A percentile compares a stretch with the other conserved stretches of the same genome.
These are phyloP conservation scores for Psilocybe cyanescens DNA, from an alignment of 768 basidiomycete genomes.

Conservation along the genomic window DNA sequence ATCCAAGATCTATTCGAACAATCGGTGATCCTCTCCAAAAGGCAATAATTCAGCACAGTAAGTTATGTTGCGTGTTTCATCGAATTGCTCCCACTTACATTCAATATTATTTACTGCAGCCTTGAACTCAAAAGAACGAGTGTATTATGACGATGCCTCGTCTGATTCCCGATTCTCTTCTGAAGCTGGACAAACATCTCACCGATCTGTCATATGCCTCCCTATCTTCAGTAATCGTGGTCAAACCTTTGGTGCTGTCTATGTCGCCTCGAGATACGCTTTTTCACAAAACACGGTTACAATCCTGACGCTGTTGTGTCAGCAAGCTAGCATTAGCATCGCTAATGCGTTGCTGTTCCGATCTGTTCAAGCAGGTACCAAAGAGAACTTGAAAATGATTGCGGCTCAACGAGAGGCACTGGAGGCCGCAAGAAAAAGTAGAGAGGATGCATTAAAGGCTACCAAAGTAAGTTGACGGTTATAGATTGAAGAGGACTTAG, in stretches of 20 bases:
- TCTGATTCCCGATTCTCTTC: slow-evolving; percentile 70
- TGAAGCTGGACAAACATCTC: slow-evolving; percentile 62
- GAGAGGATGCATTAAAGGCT: slow-evolving; percentile 75
- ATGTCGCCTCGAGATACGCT: slow-evolving; percentile 65
- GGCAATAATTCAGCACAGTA: slow-evolving; percentile 70
- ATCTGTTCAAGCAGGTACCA: slow-evolving; percentile 73
- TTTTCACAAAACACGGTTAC: slow-evolving; percentile 66
- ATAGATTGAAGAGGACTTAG: background rate
- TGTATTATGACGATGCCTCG: slow-evolving; percentile 64
- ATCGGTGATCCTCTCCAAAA: slow-evolving; percentile 66
- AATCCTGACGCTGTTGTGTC: slow-evolving; percentile 65
- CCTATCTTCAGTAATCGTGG: slow-evolving; percentile 78
- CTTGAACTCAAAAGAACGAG: slow-evolving; percentile 65
- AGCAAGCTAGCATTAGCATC: slow-evolving; percentile 78
- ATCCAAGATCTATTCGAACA: slow-evolving; percentile 60
- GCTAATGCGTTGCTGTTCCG: slow-evolving; percentile 76
- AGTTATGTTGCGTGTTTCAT: slow-evolving; percentile 21
- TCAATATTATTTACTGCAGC: slow-evolving; percentile 37
- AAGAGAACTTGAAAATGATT: slow-evolving; percentile 80
- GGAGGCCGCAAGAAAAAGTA: slow-evolving; percentile 69
- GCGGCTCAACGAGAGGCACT: slow-evolving; percentile 70
- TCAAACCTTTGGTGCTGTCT: slow-evolving; percentile 75
- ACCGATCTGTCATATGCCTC: slow-evolving; percentile 68
- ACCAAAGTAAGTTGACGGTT: slow-evolving; percentile 52
- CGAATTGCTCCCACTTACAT: background rate